Conservation (phyloP, 352 stramenopile species). For the Phytopythium boreale region DNA sequence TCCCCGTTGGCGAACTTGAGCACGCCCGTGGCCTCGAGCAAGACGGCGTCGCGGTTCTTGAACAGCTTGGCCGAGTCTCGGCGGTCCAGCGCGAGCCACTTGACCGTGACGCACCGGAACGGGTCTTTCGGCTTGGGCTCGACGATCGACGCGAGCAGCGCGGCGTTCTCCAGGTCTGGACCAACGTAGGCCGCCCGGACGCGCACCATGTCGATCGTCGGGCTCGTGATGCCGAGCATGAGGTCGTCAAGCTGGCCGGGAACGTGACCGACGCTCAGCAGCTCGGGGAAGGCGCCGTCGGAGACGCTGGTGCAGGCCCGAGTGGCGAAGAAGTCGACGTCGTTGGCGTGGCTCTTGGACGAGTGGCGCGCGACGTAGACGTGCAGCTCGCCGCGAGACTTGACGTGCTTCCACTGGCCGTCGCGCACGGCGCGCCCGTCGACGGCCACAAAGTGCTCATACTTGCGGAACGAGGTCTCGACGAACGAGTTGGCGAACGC, state of each 20-base stretch:
- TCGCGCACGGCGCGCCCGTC: not conserved
- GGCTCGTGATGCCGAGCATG: conserved; percentile 40
- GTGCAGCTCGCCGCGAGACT: conserved; percentile 4
- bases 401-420: conserved; percentile 8
- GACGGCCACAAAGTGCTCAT: conserved; percentile 1
- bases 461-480: conserved; percentile 9
- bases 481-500: conserved; percentile 9
- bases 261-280: conserved; percentile 43
- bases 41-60: conserved; percentile 55
- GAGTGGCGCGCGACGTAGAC: conserved; percentile 1
- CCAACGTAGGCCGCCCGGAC: conserved; percentile 44
- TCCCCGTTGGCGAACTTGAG: conserved; percentile 27
- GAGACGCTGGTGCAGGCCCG: not conserved
- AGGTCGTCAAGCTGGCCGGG: conserved; percentile 47
- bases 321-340: not conserved
- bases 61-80: conserved; percentile 22
- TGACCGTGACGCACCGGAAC: conserved; percentile 38
- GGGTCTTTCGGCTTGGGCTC: conserved; percentile 24
- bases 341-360: not conserved
- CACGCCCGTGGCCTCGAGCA: conserved; percentile 48
- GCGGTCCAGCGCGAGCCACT: conserved; percentile 30
- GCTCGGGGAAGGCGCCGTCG: conserved; percentile 21
- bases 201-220: conserved; percentile 36
- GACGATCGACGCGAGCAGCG: conserved; percentile 29
- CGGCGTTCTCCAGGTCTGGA: conserved; percentile 32